Evolutionary conservation across 306 rosid genomes (phyloP).

Genomic region (Arachis hypogaea): DNA sequence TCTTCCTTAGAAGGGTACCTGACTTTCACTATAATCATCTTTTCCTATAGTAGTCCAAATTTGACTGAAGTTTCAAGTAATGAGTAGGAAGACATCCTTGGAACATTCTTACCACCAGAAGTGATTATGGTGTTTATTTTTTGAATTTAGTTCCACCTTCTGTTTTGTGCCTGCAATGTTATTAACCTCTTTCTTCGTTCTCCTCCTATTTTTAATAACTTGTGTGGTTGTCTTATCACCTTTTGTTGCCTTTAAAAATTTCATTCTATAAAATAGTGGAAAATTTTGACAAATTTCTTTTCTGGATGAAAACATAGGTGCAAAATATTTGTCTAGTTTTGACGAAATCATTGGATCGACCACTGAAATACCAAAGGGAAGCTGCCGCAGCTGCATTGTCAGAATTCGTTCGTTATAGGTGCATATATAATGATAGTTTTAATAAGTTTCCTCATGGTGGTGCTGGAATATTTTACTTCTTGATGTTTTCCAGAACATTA

Average conservation of each 20-base stretch:
- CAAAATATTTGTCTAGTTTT: conserved; percentile 79
- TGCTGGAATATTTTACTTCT: conserved; percentile 18
- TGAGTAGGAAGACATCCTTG: conserved; percentile 25
- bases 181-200: background rate
- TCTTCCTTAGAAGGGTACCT: conserved; percentile 31
- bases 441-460: conserved; percentile 34
- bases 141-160: conserved; percentile 13
- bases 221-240: background rate
- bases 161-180: conserved; percentile 20
- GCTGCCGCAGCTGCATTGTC: conserved; percentile 97
- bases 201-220: background rate
- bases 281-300: conserved; percentile 28
- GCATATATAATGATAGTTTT: conserved; percentile 27
- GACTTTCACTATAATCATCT: conserved; percentile 1
- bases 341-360: conserved; percentile 72
- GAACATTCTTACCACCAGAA: conserved; percentile 12
- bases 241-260: conserved; percentile 16
- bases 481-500: conserved; percentile 13
- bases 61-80: conserved; percentile 16
- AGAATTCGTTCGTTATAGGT: conserved; percentile 93
- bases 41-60: conserved; percentile 13
- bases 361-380: conserved; percentile 85
- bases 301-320: conserved; percentile 54
- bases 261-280: too few relatives aligned
- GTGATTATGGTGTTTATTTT: conserved; percentile 14